Conservation (phyloP, 768 basidiomycete species). For the Leccinum disarticulatum region DNA sequence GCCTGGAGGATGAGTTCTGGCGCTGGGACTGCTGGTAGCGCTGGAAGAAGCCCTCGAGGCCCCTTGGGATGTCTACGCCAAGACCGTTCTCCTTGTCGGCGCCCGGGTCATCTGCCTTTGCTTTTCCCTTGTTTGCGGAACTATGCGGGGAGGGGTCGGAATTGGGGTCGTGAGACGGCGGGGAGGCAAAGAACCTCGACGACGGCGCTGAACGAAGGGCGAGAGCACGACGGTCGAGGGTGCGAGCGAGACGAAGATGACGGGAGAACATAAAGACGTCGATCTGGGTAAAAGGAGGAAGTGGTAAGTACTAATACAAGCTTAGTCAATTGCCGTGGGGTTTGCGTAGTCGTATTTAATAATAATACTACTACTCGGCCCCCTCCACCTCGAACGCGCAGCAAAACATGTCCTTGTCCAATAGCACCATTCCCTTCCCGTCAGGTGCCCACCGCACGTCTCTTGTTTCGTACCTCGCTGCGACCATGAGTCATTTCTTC, state of each 20-base stretch:
- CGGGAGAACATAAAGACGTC: constrained; percentile 57
- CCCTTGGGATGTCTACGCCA: constrained; percentile 53
- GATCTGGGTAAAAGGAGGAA: neutral
- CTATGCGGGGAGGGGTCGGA: constrained; percentile 29
- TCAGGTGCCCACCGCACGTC: constrained; percentile 83
- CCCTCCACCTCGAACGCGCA: constrained; percentile 79
- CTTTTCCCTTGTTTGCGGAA: constrained; percentile 32
- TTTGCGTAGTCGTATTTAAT: neutral
- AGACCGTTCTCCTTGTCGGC: constrained; percentile 32
- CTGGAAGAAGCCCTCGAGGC: constrained; percentile 77
- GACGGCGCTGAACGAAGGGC: constrained; percentile 32
- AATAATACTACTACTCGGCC: neutral
- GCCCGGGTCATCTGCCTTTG: constrained; percentile 33
- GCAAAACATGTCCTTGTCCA: constrained; percentile 81
- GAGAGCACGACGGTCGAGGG: constrained; percentile 42
- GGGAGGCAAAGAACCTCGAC: constrained; percentile 50
- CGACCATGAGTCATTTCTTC: neutral
- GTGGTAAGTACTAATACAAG: neutral
- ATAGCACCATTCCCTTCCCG: constrained; percentile 73
- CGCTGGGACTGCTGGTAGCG: constrained; percentile 50
- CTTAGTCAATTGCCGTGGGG: constrained; percentile 22
- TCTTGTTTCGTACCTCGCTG: constrained; percentile 69
- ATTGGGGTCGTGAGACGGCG: constrained; percentile 34
- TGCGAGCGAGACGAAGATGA: constrained; percentile 52
- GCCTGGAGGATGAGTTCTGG: constrained; percentile 29